Evolutionary conservation across 176 grass and related monocot genomes (phyloP), one percentile per base, ranked within the genome.

Genomic region (Miscanthus lutarioriparius): DNA sequence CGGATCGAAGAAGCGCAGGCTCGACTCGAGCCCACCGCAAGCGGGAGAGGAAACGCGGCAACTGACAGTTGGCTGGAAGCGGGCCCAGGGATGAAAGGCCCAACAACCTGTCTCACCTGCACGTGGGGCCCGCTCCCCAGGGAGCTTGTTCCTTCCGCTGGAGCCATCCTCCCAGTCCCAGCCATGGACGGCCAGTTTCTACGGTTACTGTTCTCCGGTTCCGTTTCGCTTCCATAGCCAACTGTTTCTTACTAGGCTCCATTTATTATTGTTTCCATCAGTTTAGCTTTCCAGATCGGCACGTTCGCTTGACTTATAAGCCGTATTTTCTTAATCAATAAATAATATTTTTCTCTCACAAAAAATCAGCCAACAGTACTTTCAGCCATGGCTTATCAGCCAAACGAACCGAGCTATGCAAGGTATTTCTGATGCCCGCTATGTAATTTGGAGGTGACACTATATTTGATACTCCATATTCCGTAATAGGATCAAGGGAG

Each of bases 21-120:
- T 17, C 10, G 26, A 28, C 4, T 20, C 20, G 44, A 13, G 6
- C 77, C 77, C 61, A n/a, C 30, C 20, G 26, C 7, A 5, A 27
- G 16, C 6, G 22, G 45, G 51, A 32, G 32, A 54, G 65, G 79
- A 81, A 70, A 58, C 79, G 70, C 69, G 80, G 67, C 69, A 74
- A 83, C 72, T 64, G 64, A 78, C 51, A 25, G 79, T 39, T 43
- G 76, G 76, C 53, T 51, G 54, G n/a, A 17, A 15, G 84, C 72
- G 84, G 86, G 80, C 15, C 40, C 74, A 1, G 9, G 0, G 10
- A 6, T 17, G n/a, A 44, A 44, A 20, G 65, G 59, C 77, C 76
- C 47, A 64, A 28, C 28, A 39, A 19, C 66, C 54, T 38, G 40
- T 62, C 33, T 22, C 66, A 49, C 64, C 30, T 70, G 27, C 53